These are phyloP conservation scores for Dactylorhiza incarnata DNA, from an alignment of 106 monocot genomes.

Conservation along the genomic window DNA sequence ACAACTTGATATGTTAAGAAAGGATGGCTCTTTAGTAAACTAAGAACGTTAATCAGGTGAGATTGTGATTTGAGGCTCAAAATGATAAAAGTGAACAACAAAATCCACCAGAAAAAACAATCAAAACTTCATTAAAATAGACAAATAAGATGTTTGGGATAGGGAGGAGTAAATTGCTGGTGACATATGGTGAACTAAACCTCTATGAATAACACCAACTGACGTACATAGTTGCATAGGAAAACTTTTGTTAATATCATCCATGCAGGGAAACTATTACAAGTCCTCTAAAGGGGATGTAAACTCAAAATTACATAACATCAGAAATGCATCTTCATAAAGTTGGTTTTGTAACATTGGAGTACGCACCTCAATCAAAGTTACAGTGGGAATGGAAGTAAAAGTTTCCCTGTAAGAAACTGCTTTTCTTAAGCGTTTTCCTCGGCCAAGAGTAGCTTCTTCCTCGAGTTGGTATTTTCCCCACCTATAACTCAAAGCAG, in stretches of 20 bases:
- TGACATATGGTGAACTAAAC: background rate
- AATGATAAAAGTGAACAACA: background rate
- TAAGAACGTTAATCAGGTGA: background rate
- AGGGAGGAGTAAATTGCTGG: background rate
- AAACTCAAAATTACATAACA: background rate
- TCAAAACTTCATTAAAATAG: background rate
- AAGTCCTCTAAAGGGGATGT: background rate
- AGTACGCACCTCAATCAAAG: slow-evolving; percentile 65
- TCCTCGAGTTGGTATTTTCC: slow-evolving; percentile 89
- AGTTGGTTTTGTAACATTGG: background rate
- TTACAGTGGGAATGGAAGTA: slow-evolving; percentile 57
- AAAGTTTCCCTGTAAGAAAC: slow-evolving; percentile 88
- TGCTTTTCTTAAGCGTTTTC: slow-evolving; percentile 92
- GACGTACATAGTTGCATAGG: background rate
- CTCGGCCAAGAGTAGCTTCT: slow-evolving; percentile 90
- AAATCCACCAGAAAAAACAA: background rate
- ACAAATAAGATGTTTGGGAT: background rate
- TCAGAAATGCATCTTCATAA: background rate
- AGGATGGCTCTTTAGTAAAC: background rate
- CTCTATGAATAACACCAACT: background rate
- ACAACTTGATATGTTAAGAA: background rate
- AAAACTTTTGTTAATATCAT: background rate
- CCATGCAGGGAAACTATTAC: background rate
- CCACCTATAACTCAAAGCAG: slow-evolving; percentile 48
- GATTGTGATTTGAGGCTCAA: background rate